These are phyloP conservation scores for Beauveria medogensis DNA, from an alignment of 2,329 filamentous ascomycete genomes.

Conservation along the genomic window DNA sequence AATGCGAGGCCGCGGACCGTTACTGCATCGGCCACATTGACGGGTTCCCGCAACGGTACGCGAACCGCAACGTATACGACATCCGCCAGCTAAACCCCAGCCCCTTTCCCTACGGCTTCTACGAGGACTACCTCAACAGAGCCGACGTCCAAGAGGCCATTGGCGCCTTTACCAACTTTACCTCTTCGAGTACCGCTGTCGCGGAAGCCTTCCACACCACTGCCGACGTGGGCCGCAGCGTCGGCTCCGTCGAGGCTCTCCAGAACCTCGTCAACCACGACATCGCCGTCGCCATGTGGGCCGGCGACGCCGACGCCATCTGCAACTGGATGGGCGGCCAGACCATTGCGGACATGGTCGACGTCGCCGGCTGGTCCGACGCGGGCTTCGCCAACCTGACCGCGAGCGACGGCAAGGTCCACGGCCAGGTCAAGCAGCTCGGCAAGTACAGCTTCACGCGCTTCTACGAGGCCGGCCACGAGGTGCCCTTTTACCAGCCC, in stretches of 20 bases:
- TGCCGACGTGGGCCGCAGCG: not conserved
- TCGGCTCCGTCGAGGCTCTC: conserved; percentile 33
- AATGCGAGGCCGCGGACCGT: not conserved
- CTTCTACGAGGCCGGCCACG: conserved; percentile 57
- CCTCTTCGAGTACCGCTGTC: not conserved
- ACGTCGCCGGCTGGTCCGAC: conserved; percentile 29
- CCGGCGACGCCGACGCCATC: conserved; percentile 50
- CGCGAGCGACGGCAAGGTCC: conserved; percentile 48
- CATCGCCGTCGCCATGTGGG: conserved; percentile 59
- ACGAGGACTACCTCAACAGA: conserved; percentile 49
- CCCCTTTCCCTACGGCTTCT: conserved; percentile 50
- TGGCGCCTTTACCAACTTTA: conserved; percentile 24
- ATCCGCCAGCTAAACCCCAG: conserved; percentile 46
- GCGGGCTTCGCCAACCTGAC: conserved; percentile 65
- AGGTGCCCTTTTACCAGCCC: conserved; percentile 52
- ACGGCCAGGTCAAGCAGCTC: conserved; percentile 52
- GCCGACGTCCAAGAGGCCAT: conserved; percentile 46
- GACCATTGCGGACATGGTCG: conserved; percentile 53
- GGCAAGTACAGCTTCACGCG: conserved; percentile 63
- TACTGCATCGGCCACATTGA: conserved; percentile 23
- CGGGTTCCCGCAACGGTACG: conserved; percentile 39
- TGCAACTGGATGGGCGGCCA: conserved; percentile 61
- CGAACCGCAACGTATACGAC: conserved; percentile 51
- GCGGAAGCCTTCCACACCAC: not conserved
- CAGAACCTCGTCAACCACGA: conserved; percentile 48